Evolutionary conservation across 768 basidiomycete genomes (phyloP).

Genomic region (Leccinum subtestaceum): DNA sequence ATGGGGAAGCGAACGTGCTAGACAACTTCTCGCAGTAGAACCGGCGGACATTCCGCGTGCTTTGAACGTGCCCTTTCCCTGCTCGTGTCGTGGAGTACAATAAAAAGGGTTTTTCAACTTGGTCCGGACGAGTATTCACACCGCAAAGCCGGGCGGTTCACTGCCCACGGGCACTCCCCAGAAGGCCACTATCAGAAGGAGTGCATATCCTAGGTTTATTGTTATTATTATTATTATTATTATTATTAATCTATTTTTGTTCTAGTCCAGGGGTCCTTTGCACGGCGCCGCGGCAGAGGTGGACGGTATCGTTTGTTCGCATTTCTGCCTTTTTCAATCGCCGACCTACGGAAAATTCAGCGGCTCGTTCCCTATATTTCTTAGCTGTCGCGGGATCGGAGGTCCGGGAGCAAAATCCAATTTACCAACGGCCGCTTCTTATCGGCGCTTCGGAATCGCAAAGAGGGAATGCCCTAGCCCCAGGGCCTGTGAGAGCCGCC

Average conservation of each 20-base stretch:
- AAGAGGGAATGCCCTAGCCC: constrained; percentile 23
- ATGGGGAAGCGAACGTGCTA: constrained; percentile 24
- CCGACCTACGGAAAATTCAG: constrained; percentile 26
- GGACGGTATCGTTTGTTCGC: constrained; percentile 10
- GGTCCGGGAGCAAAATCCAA: not conserved
- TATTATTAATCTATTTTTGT: constrained; percentile 7
- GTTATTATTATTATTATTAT: constrained; percentile 16
- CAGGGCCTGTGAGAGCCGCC: constrained; percentile 12
- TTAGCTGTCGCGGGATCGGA: not conserved
- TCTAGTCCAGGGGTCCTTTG: constrained; percentile 19
- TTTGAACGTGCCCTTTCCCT: constrained; percentile 8
- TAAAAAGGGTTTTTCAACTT: constrained; percentile 5
- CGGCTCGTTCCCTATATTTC: constrained; percentile 12
- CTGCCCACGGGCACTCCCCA: constrained; percentile 1
- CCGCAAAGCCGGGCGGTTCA: constrained; percentile 9
- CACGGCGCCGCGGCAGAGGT: constrained; percentile 30
- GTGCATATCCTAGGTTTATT: constrained; percentile 10
- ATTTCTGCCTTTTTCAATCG: constrained; percentile 28
- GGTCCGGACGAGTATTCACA: constrained; percentile 9
- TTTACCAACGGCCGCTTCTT: not conserved
- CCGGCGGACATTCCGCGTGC: constrained; percentile 15
- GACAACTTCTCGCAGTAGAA: constrained; percentile 1
- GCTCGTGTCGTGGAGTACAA: constrained; percentile 1
- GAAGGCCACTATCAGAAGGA: constrained; percentile 11
- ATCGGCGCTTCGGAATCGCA: constrained; percentile 13